Evolutionary conservation across 495 filamentous ascomycete species (phyloP).

Genomic region (Venustampulla echinocandica): DNA sequence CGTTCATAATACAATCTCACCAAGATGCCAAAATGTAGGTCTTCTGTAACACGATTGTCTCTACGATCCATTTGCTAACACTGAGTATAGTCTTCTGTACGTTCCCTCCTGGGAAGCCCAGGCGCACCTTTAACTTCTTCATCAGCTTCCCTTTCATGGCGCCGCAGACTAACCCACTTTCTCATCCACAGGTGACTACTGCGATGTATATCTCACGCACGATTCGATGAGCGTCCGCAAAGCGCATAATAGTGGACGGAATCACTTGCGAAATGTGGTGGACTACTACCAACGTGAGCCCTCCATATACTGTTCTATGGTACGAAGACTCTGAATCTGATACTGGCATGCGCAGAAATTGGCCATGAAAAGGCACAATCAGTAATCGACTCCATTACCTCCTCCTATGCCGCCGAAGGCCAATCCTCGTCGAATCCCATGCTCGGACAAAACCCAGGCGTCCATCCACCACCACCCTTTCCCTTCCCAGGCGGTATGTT

Average conservation of each 20-base stretch:
- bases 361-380: constrained; percentile 97
- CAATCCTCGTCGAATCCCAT: constrained; percentile 78
- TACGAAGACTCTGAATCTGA: background rate
- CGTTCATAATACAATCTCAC: background rate
- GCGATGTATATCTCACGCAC: constrained; percentile 99
- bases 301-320: constrained; percentile 5
- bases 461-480: constrained; percentile 46
- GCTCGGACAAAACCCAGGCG: constrained; percentile 54
- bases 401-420: constrained; percentile 87
- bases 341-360: constrained; percentile 55
- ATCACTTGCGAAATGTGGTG: constrained; percentile 93
- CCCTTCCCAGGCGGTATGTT: constrained; percentile 34
- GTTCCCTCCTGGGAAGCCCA: constrained; percentile 3
- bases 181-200: constrained; percentile 73
- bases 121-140: background rate
- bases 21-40: constrained; percentile 80
- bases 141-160: constrained; percentile 5
- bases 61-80: constrained; percentile 15
- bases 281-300: constrained; percentile 95
- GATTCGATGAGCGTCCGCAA: constrained; percentile 99
- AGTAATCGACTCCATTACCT: constrained; percentile 95
- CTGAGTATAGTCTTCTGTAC: constrained; percentile 31
- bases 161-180: constrained; percentile 15
- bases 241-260: constrained; percentile 92
- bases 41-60: background rate